Conservation (phyloP, 1,139 yeast genomes). For the Petasospora rhodanensis region DNA sequence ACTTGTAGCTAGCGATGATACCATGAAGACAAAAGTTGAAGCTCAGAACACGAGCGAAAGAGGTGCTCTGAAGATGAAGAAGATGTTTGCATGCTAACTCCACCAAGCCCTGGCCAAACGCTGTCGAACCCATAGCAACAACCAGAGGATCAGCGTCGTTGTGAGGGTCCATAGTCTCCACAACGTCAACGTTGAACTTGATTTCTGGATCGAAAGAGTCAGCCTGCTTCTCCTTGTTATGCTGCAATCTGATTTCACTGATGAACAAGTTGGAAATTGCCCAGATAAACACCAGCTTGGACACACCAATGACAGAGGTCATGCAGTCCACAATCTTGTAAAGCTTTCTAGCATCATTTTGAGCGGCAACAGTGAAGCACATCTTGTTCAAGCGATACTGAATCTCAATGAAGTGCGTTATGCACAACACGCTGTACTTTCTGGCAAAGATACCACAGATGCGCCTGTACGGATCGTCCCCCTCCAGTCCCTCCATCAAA, state of each 20-base stretch:
- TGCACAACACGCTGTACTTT: slow-evolving; percentile 19
- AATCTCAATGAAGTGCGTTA: slow-evolving; percentile 20
- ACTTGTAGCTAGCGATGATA: slow-evolving; percentile 9
- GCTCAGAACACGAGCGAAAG: slow-evolving; percentile 6
- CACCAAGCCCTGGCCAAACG: slow-evolving; percentile 12
- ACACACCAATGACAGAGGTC: slow-evolving; percentile 9
- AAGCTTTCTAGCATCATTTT: slow-evolving; percentile 3
- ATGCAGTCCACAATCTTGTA: slow-evolving; percentile 17
- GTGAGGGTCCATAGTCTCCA: slow-evolving; percentile 16
- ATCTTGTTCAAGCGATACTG: slow-evolving; percentile 13
- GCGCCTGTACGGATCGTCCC: slow-evolving; percentile 9
- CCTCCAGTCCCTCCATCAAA: slow-evolving; percentile 11
- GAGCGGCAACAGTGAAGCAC: slow-evolving; percentile 3
- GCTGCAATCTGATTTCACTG: slow-evolving; percentile 9
- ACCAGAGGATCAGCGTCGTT: too few relatives aligned
- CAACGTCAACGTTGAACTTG: slow-evolving; percentile 4
- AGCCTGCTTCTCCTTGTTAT: too few relatives aligned
- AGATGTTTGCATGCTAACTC: slow-evolving; percentile 11
- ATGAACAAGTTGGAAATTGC: slow-evolving; percentile 15
- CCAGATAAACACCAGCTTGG: slow-evolving; percentile 16
- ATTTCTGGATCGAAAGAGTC: too few relatives aligned
- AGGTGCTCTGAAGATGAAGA: slow-evolving; percentile 9
- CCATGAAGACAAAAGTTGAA: slow-evolving; percentile 7
- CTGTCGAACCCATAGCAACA: too few relatives aligned
- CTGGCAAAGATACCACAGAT: slow-evolving; percentile 14